A percentile compares a stretch with the other conserved stretches of the same genome.
Evolutionary conservation across 1,139 yeast species (phyloP).

Genomic region (Candida glucosophila): DNA sequence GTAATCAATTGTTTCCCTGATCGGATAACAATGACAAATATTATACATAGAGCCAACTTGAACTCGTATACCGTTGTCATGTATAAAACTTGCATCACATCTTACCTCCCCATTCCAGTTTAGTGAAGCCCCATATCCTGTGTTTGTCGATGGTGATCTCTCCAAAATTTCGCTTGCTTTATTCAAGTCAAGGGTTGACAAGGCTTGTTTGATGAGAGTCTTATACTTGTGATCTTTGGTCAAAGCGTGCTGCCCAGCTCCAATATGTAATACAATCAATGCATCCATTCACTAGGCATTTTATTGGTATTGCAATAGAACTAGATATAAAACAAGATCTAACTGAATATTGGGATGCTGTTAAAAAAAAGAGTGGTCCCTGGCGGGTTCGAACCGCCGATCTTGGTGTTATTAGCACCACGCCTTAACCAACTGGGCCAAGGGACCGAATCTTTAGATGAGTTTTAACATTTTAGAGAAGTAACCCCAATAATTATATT

Average conservation of each 20-base stretch:
- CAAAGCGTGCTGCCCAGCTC: conserved; percentile 30
- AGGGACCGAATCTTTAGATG: conserved; percentile 43
- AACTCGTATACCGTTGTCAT: conserved; percentile 2
- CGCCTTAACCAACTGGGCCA: conserved; percentile 91
- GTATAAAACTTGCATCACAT: conserved; percentile 41
- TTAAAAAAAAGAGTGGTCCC: conserved; percentile 46
- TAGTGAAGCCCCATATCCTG: conserved; percentile 50
- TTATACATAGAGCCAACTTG: conserved; percentile 16
- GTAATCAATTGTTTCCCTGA: conserved; percentile 9
- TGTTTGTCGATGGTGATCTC: conserved; percentile 38
- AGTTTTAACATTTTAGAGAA: not conserved
- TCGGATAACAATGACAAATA: conserved; percentile 16
- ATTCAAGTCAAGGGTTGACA: conserved; percentile 8
- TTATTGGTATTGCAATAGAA: too few species aligned
- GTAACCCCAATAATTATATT: conserved; percentile 41
- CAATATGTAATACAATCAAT: conserved; percentile 28
- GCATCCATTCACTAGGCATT: too few species aligned
- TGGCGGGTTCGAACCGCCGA: conserved; percentile 85
- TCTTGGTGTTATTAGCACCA: conserved; percentile 83
- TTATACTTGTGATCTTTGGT: conserved; percentile 12
- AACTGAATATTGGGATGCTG: too few species aligned
- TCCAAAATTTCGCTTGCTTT: conserved; percentile 29
- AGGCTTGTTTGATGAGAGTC: conserved; percentile 14
- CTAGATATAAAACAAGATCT: too few species aligned
- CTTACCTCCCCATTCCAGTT: conserved; percentile 39